These are phyloP conservation scores for Byssochlamys sp. DNA, from an alignment of 2,329 filamentous ascomycete species.

Conservation along the genomic window DNA sequence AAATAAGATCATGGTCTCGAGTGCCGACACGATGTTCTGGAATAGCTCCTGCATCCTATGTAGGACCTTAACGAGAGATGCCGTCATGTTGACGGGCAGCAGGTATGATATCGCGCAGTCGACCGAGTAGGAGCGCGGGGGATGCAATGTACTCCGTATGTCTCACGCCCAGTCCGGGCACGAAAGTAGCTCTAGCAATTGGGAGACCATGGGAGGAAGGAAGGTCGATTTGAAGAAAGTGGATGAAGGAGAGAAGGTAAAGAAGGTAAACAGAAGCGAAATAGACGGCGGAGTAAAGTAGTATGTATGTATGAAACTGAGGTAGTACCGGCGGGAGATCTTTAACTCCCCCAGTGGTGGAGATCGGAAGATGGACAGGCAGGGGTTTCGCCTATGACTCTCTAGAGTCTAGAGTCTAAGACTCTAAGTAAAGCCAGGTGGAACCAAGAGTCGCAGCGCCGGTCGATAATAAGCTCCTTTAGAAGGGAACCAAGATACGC, in stretches of 20 bases:
- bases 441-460: not conserved
- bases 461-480: not conserved
- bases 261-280: not conserved
- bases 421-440: not conserved
- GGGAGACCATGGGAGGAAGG: not conserved
- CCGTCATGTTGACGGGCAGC: slow-evolving; percentile 20
- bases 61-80: slow-evolving; percentile 29
- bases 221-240: not conserved
- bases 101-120: slow-evolving; percentile 1
- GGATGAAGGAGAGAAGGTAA: not conserved
- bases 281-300: slow-evolving; percentile 7
- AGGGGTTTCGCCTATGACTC: not conserved
- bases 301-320: slow-evolving; percentile 12
- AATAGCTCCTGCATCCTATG: slow-evolving; percentile 34
- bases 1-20: slow-evolving; percentile 34
- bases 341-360: slow-evolving; percentile 8
- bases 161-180: not conserved
- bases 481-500: not conserved
- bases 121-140: not conserved
- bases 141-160: not conserved
- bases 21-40: slow-evolving; percentile 27
- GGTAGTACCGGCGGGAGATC: slow-evolving; percentile 12
- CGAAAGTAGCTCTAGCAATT: not conserved
- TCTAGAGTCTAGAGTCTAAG: too few species aligned
- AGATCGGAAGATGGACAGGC: slow-evolving; percentile 1